Evolutionary conservation across 2,329 filamentous ascomycete species (phyloP).

Genomic region (Akanthomyces dipterigenus): DNA sequence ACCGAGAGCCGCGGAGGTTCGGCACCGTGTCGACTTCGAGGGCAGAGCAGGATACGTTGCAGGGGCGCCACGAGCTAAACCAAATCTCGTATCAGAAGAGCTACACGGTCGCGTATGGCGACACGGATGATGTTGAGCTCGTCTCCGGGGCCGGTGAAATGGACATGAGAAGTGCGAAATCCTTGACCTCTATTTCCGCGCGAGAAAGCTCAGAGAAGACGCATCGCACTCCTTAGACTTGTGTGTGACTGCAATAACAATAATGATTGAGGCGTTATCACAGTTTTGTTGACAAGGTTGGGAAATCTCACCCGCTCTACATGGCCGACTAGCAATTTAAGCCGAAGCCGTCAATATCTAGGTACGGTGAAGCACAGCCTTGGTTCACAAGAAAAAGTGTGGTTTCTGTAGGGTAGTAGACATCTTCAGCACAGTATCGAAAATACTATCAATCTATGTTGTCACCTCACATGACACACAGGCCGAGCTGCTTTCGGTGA

Average conservation of each 20-base stretch:
- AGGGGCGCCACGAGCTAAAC: constrained; percentile 15
- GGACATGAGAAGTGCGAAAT: constrained; percentile 4
- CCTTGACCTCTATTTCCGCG: not conserved
- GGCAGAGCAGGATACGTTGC: constrained; percentile 16
- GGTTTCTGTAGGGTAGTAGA: too few relatives aligned
- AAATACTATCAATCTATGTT: too few relatives aligned
- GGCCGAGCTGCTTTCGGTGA: too few relatives aligned
- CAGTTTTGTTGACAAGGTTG: too few relatives aligned
- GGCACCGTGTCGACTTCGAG: constrained; percentile 20
- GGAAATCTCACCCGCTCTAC: too few relatives aligned
- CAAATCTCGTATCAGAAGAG: constrained; percentile 28
- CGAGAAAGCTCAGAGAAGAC: not conserved
- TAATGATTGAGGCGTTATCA: not conserved
- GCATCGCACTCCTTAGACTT: not conserved
- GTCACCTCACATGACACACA: too few relatives aligned
- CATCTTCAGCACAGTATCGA: too few relatives aligned
- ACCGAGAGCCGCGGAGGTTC: constrained; percentile 13
- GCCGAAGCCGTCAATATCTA: too few relatives aligned
- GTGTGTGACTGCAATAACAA: not conserved
- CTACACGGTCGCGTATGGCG: constrained; percentile 29
- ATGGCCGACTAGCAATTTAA: too few relatives aligned
- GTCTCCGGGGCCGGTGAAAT: constrained; percentile 22
- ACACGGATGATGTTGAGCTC: constrained; percentile 26
- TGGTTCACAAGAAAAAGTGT: too few relatives aligned
- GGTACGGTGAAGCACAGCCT: too few relatives aligned